These are phyloP conservation scores for Colletotrichum sp. DNA, from an alignment of 2,329 filamentous ascomycete genomes.

Conservation along the genomic window DNA sequence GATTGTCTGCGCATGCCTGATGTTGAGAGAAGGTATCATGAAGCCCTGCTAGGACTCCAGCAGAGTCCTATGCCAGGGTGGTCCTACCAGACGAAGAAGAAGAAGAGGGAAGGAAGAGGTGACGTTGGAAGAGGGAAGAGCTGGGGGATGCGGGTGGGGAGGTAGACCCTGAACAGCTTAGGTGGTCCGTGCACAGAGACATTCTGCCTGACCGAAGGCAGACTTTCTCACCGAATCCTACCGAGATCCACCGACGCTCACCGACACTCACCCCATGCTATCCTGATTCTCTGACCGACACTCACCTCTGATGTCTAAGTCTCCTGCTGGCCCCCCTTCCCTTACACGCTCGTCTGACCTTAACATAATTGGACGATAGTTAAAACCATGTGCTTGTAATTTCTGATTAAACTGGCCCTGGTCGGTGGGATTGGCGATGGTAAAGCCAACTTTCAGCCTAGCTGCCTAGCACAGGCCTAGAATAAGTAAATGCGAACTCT, in stretches of 20 bases:
- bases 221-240: background rate
- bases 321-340: background rate
- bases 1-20: background rate
- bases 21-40: background rate
- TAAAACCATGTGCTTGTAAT: background rate
- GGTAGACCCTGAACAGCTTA: background rate
- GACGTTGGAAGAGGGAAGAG: background rate
- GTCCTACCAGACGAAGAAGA: background rate
- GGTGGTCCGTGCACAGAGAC: background rate
- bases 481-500: too few relatives aligned
- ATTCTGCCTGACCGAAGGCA: background rate
- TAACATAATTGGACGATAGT: fast-evolving
- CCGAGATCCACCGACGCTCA: background rate
- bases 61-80: background rate
- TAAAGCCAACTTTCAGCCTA: background rate
- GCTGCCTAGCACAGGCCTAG: background rate
- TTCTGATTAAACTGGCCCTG: background rate
- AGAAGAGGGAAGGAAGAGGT: background rate
- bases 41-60: background rate
- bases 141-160: background rate
- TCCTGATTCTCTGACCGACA: background rate
- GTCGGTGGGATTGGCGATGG: background rate
- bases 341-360: fast-evolving
- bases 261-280: fast-evolving
- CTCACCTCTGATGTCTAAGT: background rate